Evolutionary conservation across 768 basidiomycete genomes (phyloP).

Genomic region (Auricularia heimuer): DNA sequence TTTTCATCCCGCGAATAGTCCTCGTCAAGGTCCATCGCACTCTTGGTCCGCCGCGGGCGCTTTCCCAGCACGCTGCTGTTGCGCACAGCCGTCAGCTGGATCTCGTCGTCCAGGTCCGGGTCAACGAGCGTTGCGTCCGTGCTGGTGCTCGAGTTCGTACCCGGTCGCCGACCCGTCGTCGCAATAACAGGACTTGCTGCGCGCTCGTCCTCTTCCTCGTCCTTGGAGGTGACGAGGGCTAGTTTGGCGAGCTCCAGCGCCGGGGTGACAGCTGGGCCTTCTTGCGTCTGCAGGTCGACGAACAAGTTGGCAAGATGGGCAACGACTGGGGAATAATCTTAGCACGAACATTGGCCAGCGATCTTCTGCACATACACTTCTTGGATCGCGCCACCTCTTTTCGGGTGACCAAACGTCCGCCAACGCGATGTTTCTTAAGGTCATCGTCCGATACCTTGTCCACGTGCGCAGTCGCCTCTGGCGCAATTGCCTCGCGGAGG

Average conservation of each 20-base stretch:
- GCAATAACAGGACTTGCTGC: neutral
- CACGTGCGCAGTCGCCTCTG: constrained; percentile 47
- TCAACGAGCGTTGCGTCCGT: constrained; percentile 86
- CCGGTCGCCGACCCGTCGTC: neutral
- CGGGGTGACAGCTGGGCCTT: constrained; percentile 64
- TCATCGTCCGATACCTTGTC: constrained; percentile 75
- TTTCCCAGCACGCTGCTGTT: constrained; percentile 52
- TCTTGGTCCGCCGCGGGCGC: constrained; percentile 31
- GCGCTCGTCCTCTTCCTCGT: constrained; percentile 74
- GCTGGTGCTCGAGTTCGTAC: constrained; percentile 54
- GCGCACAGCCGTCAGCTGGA: neutral
- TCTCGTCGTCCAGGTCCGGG: neutral
- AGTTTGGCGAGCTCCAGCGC: constrained; percentile 82
- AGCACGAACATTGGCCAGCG: neutral
- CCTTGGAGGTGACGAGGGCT: constrained; percentile 80
- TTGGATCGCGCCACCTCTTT: constrained; percentile 76
- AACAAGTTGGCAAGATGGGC: constrained; percentile 72
- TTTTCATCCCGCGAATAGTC: neutral
- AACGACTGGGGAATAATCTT: constrained; percentile 47
- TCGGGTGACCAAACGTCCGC: constrained; percentile 72
- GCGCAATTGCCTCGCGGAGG: constrained; percentile 61
- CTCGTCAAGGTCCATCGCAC: constrained; percentile 47
- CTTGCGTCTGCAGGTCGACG: constrained; percentile 58
- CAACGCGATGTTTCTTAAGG: constrained; percentile 74
- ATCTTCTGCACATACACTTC: constrained; percentile 48